Evolutionary conservation across 192 early-diverging fungal genomes (phyloP), one percentile per base, ranked within the genome.

Genomic region (Phlyctochytrium bullatum): DNA sequence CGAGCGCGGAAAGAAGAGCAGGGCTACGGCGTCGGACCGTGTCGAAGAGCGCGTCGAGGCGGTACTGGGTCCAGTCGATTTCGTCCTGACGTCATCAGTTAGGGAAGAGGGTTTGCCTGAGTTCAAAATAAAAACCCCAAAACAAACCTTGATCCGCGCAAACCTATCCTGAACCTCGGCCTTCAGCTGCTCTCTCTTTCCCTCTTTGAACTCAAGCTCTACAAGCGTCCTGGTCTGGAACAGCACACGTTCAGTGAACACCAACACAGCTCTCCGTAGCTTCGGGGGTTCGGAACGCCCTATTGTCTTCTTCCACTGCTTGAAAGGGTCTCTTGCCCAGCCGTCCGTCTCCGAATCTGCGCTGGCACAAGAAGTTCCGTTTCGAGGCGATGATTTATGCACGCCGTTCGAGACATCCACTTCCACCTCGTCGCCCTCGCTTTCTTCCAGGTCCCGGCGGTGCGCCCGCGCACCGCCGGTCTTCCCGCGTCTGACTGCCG

Each of bases 81-180:
- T 69, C 68, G 6, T 40, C 52, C 61, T 62, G 61, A 33, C 20
- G 20, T 52, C 0, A 59, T 10, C 23, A 17, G 23, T 23, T 12
- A 16, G 30, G 29, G 29, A 12, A 25, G 1, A 1, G 16, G 0
- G 30, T n/a, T 0, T n/a, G 14, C 47, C 47, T n/a, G 14, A 12
- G 14, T n/a, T n/a, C 0, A 34, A 66, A 29, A 66, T 27, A 62
- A 62, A 40, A 62, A 28, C 54, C n/a, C n/a, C n/a, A 3, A 59
- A 53, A 59, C 62, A 35, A 20, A 74, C 73, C 61, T 74, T 36
- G n/a, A 75, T 25, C 25, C 34, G 53, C 4, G 25, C 34, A 32
- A 69, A 64, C 50, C 53, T 31, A 34, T 70, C 64, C 53, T 58
- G 34, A 16, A 77, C 65, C 16, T 71, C 66, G 24, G 51, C 17